Evolutionary conservation across 805 yeast genomes (phyloP).

Genomic region (Candida stauntonica): DNA sequence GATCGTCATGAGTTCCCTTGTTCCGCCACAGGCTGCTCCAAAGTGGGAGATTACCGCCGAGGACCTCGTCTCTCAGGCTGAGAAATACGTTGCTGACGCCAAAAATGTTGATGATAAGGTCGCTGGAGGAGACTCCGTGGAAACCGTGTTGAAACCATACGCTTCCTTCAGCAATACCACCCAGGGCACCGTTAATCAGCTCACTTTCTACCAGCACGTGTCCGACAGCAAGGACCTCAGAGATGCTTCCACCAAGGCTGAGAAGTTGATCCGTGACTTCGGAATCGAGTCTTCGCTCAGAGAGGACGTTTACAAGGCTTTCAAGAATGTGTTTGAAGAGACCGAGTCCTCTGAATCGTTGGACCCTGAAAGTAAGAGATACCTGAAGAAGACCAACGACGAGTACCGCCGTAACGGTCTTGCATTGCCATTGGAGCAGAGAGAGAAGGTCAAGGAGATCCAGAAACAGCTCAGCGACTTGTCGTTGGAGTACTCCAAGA

Average conservation of each 20-base stretch:
- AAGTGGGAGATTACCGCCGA: slow-evolving; percentile 59
- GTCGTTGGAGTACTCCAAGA: slow-evolving; percentile 54
- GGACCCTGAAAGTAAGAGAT: slow-evolving; percentile 53
- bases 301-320: slow-evolving; percentile 57
- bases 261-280: slow-evolving; percentile 49
- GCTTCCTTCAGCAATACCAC: slow-evolving; percentile 48
- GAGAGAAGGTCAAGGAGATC: slow-evolving; percentile 53
- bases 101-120: slow-evolving; percentile 47
- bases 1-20: slow-evolving; percentile 11
- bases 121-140: slow-evolving; percentile 54
- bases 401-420: slow-evolving; percentile 68
- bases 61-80: slow-evolving; percentile 39
- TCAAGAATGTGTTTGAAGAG: slow-evolving; percentile 46
- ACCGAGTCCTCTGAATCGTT: slow-evolving; percentile 30
- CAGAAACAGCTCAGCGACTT: slow-evolving; percentile 56
- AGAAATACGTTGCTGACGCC: slow-evolving; percentile 40
- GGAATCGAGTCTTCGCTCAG: slow-evolving; percentile 63
- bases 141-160: slow-evolving; percentile 49
- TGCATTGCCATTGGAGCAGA: slow-evolving; percentile 48
- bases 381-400: slow-evolving; percentile 50
- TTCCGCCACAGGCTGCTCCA: slow-evolving; percentile 33
- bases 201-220: slow-evolving; percentile 71
- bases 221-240: slow-evolving; percentile 60
- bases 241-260: slow-evolving; percentile 65
- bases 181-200: slow-evolving; percentile 41